These are phyloP conservation scores for Chrysoporthe deuterocubensis DNA, from an alignment of 2,329 filamentous ascomycete genomes.

Conservation along the genomic window DNA sequence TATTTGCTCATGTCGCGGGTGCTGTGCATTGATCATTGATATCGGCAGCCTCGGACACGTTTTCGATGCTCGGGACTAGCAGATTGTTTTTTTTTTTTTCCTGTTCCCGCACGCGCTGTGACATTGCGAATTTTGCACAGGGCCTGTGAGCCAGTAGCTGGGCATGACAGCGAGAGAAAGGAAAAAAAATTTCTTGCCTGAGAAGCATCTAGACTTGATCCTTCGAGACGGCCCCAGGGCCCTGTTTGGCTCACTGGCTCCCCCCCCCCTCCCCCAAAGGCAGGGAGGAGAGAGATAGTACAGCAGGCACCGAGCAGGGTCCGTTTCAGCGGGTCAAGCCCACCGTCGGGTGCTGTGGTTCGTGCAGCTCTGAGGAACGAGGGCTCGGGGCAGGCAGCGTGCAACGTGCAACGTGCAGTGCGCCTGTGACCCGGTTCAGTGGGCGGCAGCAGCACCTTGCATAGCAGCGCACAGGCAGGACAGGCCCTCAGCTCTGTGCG, in stretches of 20 bases:
- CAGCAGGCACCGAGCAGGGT: not conserved
- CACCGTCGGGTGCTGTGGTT: not conserved
- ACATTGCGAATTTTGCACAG: not conserved
- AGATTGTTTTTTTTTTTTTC: not conserved
- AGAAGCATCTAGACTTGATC: conserved; percentile 16
- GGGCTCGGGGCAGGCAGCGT: not conserved
- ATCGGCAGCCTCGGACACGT: conserved; percentile 14
- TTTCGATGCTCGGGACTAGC: not conserved
- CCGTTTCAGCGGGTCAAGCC: conserved; percentile 2
- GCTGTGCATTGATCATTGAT: not conserved
- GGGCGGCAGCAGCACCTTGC: not conserved
- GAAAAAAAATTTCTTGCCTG: not conserved
- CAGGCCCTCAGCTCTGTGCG: not conserved
- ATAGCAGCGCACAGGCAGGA: not conserved
- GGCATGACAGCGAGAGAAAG: not conserved
- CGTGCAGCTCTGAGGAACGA: not conserved
- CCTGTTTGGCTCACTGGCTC: not conserved
- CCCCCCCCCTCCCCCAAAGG: not conserved
- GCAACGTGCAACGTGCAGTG: not conserved
- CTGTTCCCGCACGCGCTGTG: not conserved
- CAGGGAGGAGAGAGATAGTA: not conserved
- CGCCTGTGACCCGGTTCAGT: conserved; percentile 1
- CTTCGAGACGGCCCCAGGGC: conserved; percentile 4
- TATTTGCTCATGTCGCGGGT: not conserved
- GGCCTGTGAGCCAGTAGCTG: not conserved